phyloP scores from a whole-genome alignment of 129 eudicot genomes.

The Glebionis coronaria region DNA sequence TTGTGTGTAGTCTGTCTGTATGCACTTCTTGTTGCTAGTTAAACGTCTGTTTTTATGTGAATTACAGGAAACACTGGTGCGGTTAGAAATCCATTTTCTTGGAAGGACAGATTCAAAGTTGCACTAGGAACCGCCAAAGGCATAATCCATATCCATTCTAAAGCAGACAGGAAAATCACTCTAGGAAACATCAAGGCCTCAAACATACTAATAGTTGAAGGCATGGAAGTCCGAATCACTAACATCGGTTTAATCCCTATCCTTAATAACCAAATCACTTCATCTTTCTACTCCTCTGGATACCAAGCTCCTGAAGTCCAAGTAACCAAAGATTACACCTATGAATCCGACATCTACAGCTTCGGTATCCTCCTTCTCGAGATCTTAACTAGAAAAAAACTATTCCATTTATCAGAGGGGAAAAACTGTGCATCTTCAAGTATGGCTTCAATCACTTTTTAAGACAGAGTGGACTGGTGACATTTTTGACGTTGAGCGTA shows the following conservation, averaged over 20 bases:
- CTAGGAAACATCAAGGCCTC: conserved; percentile 72
- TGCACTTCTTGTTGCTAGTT: neutral
- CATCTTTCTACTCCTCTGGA: conserved; percentile 43
- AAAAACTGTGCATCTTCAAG: neutral
- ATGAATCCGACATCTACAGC: conserved; percentile 76
- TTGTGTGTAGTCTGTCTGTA: neutral
- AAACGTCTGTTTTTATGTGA: neutral
- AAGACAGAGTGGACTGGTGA: conserved; percentile 4
- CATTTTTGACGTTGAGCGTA: conserved; percentile 11
- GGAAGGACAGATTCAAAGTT: conserved; percentile 63
- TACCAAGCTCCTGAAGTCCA: conserved; percentile 70
- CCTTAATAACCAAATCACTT: conserved; percentile 46
- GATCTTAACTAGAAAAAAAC: conserved; percentile 63
- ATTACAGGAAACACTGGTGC: conserved; percentile 43
- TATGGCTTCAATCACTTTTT: conserved; percentile 7
- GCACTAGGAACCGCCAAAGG: conserved; percentile 69
- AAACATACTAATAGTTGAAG: conserved; percentile 65
- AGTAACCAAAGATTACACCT: conserved; percentile 52
- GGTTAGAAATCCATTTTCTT: conserved; percentile 50
- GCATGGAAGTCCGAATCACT: conserved; percentile 48
- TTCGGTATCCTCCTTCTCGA: too few relatives aligned
- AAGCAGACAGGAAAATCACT: conserved; percentile 51
- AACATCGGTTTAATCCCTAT: conserved; percentile 63
- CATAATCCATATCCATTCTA: conserved; percentile 60
- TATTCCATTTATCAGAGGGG: conserved; percentile 8